Base-by-base conservation (phyloP, 495 filamentous ascomycete species). In the Talaromyces wortmannii region DNA sequence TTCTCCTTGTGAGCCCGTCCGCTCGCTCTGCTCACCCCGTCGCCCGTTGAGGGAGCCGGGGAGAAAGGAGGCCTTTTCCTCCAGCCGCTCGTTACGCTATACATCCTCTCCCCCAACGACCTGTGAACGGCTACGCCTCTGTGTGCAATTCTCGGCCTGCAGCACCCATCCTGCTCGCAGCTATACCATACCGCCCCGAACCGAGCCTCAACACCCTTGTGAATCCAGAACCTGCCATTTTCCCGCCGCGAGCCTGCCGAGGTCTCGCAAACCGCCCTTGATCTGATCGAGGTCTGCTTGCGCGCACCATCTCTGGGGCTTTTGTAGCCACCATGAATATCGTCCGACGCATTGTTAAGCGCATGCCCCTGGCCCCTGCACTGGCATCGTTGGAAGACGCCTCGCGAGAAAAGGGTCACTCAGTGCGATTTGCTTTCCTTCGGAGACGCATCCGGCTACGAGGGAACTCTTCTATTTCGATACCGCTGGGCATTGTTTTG, bases 391-490 rank as follows among this genome's bases (percentile, higher is more conserved):
- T 88, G 52, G 81, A 83, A 60, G 80, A 85, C 62, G 64, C 75
- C 48, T 78, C 78, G 56, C 70, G 68, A 48, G 77, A 79, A 55
- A 83, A 82, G 58, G 78, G 79, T 46, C 74, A 67, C 57, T 68
- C 75, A 40, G 73, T 80, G 36, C 76, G 80, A 63, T 83, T 96
- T 71, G 88, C 89, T 57, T 94, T 97, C 70, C 87, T 98, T 69
- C 79, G 85, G 60, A 81, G 89, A 68, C 89, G 92, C 42, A 86
- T 98, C 72, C 87, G 94, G 62, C 78, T 98, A 82, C 89, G 87
- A 77, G 90, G 91, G 68, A 96, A 95, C 69, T 96, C 91, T 55
- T 89, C 86, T 61, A 86, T 97, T 73, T 95, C 94, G 49, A 87
- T 98, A 71, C 94, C 94, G 36, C 77, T 97, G 48, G 92, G 92